Evolutionary conservation across 192 early-diverging fungal species (phyloP), one percentile per base, ranked within the genome.

Genomic region (Podila clonocystis): DNA sequence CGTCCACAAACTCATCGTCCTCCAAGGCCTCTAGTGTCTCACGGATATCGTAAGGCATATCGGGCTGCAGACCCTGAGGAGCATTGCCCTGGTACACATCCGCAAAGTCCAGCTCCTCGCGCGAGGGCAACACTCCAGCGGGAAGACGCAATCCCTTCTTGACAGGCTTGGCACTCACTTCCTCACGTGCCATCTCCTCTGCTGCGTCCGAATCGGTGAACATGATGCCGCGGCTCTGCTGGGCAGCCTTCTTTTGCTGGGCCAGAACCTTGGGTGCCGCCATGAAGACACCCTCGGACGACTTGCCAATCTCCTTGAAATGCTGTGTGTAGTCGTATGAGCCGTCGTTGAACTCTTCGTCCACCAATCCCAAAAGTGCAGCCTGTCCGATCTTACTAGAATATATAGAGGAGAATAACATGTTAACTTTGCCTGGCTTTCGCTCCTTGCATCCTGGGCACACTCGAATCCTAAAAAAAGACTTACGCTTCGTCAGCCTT

Each of bases 301-400:
- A 86, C 17, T 85, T 84, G 22, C 97, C 97, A 24, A 98, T 95
- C 33, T 86, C 78, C 49, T 91, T 92, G 77, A 99, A 87, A 67
- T 99, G 97, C 86, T 98, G 89, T 66, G 92, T 89, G 84, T 99
- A 99, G 83, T 99, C 94, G 83, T 98, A 99, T 41, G 95, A 88
- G 63, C 89, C 86, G 82, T 99, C 96, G 68, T 94, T 93, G 82
- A 94, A 95, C 68, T 94, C 96, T 5, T 68, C 66, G 41, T 62
- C 70, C 13, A 73, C 62, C 50, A 98, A 87, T 67, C 98, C 97
- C 70, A 95, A 93, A 63, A 97, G 76, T 6, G 98, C 93, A 7
- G 96, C 93, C 77, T 94, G 74, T 13, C 94, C 91, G 29, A 88
- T 80, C 26, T 72, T 80, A 6, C 77, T 72, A 72, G 50, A 41